These are phyloP conservation scores for Fusarium newnesense DNA, from an alignment of 2,329 filamentous ascomycete genomes.

Conservation along the genomic window DNA sequence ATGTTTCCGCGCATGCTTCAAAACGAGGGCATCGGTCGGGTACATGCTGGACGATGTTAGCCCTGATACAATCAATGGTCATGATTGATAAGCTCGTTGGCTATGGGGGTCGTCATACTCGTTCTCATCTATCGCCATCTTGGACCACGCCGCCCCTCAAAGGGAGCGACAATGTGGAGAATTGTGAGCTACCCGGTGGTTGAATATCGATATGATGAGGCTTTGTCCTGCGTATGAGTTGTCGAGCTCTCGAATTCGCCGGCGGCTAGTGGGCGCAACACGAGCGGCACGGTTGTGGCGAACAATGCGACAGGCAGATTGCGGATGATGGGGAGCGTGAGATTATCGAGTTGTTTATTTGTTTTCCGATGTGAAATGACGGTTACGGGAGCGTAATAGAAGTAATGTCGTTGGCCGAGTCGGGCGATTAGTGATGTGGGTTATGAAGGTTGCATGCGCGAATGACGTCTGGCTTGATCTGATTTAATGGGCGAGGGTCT, in stretches of 20 bases:
- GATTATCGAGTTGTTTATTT: not conserved
- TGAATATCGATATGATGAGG: constrained; percentile 4
- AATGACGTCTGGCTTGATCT: constrained; percentile 44
- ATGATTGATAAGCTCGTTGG: constrained; percentile 25
- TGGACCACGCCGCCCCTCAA: constrained; percentile 23
- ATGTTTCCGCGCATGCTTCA: constrained; percentile 69
- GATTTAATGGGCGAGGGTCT: constrained; percentile 27
- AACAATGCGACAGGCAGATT: not conserved
- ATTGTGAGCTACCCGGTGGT: constrained; percentile 14
- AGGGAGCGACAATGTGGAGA: constrained; percentile 29
- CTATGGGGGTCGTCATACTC: constrained; percentile 52
- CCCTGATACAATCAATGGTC: constrained; percentile 12
- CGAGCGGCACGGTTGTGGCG: constrained; percentile 7
- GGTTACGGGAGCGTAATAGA: not conserved
- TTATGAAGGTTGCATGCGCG: constrained; percentile 31
- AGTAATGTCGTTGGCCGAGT: constrained; percentile 8
- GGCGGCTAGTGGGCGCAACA: constrained; percentile 3
- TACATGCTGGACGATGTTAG: constrained; percentile 61
- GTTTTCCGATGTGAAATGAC: not conserved
- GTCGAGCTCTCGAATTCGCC: constrained; percentile 7
- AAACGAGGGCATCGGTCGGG: constrained; percentile 73
- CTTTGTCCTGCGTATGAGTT: constrained; percentile 10
- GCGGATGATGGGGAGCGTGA: not conserved
- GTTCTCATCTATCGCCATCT: constrained; percentile 67
- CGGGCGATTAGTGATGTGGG: constrained; percentile 20